Conservation (phyloP, 495 filamentous ascomycete genomes). For the Choiromyces venosus region DNA sequence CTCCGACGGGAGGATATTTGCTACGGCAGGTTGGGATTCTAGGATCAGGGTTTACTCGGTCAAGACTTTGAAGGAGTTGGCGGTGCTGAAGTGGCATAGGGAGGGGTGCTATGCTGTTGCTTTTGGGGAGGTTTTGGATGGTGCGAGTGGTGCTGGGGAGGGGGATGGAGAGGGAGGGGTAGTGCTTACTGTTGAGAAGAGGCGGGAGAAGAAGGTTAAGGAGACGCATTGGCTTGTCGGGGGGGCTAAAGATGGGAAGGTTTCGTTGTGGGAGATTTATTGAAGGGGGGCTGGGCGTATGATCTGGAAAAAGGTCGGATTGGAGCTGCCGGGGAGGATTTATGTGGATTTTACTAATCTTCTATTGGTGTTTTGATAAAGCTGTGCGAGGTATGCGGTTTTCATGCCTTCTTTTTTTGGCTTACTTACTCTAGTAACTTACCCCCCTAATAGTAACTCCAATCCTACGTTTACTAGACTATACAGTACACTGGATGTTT, state of each 20-base stretch:
- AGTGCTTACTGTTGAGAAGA: slow-evolving; percentile 54
- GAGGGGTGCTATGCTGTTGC: slow-evolving; percentile 81
- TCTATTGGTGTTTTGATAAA: too few species aligned
- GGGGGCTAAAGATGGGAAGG: slow-evolving; percentile 91
- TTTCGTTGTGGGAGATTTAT: slow-evolving; percentile 94
- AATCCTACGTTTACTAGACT: too few species aligned
- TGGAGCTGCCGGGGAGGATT: too few species aligned
- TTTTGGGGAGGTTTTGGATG: slow-evolving; percentile 56
- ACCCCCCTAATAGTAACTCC: too few species aligned
- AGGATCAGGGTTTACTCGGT: slow-evolving; percentile 71
- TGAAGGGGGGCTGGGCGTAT: slow-evolving; percentile 47
- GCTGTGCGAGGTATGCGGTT: too few species aligned
- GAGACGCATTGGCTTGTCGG: slow-evolving; percentile 81
- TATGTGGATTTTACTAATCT: too few species aligned
- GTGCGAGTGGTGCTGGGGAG: slow-evolving; percentile 2
- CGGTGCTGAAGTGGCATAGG: slow-evolving; percentile 92
- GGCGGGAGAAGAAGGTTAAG: slow-evolving; percentile 57
- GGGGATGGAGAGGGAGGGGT: slow-evolving; percentile 21
- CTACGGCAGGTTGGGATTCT: slow-evolving; percentile 90
- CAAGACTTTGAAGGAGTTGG: slow-evolving; percentile 78
- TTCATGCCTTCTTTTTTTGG: too few species aligned
- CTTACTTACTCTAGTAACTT: too few species aligned
- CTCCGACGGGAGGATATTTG: slow-evolving; percentile 74
- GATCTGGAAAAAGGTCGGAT: too few species aligned
- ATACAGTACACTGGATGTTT: too few species aligned